Conservation (phyloP, 352 stramenopile species). For the Phytophthora capsici region DNA sequence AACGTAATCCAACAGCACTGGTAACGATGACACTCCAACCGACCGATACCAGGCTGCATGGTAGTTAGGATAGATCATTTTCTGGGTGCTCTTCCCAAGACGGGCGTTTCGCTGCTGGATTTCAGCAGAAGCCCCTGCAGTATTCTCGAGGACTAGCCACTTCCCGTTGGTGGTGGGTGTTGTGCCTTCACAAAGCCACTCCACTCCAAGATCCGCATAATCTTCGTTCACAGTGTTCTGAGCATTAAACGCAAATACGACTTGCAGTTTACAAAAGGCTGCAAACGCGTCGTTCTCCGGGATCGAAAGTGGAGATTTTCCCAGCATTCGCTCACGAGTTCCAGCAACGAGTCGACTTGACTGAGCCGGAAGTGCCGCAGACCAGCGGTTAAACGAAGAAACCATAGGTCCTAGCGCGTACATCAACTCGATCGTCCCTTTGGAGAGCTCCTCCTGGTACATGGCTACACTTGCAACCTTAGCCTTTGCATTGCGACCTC, state of each 20-base stretch:
- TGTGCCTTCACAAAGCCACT: slow-evolving; percentile 75
- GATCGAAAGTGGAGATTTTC: slow-evolving; percentile 47
- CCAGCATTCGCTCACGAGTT: slow-evolving; percentile 53
- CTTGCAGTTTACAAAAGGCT: slow-evolving; percentile 63
- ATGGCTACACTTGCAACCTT: slow-evolving; percentile 78
- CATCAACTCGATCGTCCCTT: slow-evolving; percentile 60
- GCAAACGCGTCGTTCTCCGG: slow-evolving; percentile 48
- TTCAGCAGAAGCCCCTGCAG: slow-evolving; percentile 60
- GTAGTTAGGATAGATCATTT: slow-evolving; percentile 48
- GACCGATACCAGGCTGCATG: slow-evolving; percentile 60
- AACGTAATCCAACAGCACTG: slow-evolving; percentile 70
- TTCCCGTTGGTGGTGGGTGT: slow-evolving; percentile 51
- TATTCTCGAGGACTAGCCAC: slow-evolving; percentile 71
- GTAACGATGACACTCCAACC: slow-evolving; percentile 61
- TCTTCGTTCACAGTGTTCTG: slow-evolving; percentile 62
- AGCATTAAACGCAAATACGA: slow-evolving; percentile 81
- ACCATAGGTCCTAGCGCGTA: slow-evolving; percentile 65
- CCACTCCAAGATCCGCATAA: slow-evolving; percentile 66
- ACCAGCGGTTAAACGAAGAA: slow-evolving; percentile 66
- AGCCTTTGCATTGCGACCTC: slow-evolving; percentile 39
- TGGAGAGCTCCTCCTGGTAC: slow-evolving; percentile 80
- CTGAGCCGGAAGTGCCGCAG: slow-evolving; percentile 30
- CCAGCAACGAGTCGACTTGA: slow-evolving; percentile 51
- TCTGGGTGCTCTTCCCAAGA: slow-evolving; percentile 62
- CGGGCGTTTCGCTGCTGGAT: slow-evolving; percentile 79